Evolutionary conservation across 805 yeast genomes (phyloP), one percentile per base, ranked within the genome.

Genomic region (Yamadazyma sp.): DNA sequence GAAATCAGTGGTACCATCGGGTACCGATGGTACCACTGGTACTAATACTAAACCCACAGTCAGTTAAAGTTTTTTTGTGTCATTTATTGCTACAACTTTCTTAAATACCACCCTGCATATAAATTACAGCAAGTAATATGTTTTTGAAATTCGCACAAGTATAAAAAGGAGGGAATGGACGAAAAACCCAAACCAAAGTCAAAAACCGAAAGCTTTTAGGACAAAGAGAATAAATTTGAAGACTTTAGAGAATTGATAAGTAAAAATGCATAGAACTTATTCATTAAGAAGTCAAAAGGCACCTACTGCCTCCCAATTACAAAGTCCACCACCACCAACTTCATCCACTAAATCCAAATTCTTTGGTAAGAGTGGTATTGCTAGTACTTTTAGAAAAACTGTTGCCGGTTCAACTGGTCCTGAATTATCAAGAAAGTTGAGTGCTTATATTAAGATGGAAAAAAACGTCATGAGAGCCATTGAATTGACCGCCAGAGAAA

Each of bases 241-340:
- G n/a, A n/a, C n/a, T n/a, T n/a, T n/a, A n/a, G n/a, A n/a, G 22
- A 20, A 20, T 20, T 7, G 9, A 7, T 20, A 23, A 24, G 18
- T 18, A 31, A 65, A 32, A 47, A 93, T 93, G 98, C 97, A 91
- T 76, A 85, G 97, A 82, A 91, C 98, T 33, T 93, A 93, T 70
- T 91, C 98, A 23, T 75, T 91, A 68, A 88, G 98, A 78, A 81
- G 88, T 53, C 64, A 82, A 38, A 85, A 96, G 67, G 98, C 97
- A 25, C 98, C 98, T 44, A 89, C 98, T 39, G 98, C 98, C 42
- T 78, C 96, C 48, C 96, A 91, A 69, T 67, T 91, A 66, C 89
- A 83, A 61, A 76, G 85, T 33, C 97, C 98, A 22, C 91, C 95
- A 37, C 98, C 98, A 31, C 98, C 97, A 47, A 82, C 95, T 27